These are phyloP conservation scores for Fusarium neocosmosporiellum DNA, from an alignment of 2,329 filamentous ascomycete genomes.

Conservation along the genomic window DNA sequence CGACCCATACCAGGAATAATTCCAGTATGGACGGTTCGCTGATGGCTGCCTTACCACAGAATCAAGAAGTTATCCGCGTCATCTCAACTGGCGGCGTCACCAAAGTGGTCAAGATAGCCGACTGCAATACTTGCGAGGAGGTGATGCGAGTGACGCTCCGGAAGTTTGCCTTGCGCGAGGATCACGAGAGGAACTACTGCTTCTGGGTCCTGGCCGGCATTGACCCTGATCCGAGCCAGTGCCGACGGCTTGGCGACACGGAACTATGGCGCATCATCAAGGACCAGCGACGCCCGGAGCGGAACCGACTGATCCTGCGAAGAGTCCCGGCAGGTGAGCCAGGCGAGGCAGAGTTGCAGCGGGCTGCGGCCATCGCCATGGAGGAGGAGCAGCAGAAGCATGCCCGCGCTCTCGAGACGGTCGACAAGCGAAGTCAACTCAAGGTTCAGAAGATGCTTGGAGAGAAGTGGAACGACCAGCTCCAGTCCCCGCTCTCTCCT, in stretches of 20 bases:
- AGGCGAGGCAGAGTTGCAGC: conserved; percentile 84
- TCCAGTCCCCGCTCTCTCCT: conserved; percentile 89
- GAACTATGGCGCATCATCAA: conserved; percentile 94
- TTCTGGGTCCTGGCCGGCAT: conserved; percentile 93
- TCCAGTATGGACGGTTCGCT: conserved; percentile 88
- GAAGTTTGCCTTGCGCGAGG: conserved; percentile 89
- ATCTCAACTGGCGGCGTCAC: conserved; percentile 93
- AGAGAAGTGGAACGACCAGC: conserved; percentile 82
- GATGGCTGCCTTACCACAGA: conserved; percentile 85
- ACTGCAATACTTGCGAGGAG: conserved; percentile 91
- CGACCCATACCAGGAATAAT: conserved; percentile 79
- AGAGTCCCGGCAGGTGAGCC: conserved; percentile 95
- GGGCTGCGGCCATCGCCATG: conserved; percentile 88
- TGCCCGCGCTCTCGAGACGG: conserved; percentile 68
- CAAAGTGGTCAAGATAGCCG: conserved; percentile 92
- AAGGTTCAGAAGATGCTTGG: conserved; percentile 93
- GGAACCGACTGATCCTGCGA: conserved; percentile 89
- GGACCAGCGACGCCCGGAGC: conserved; percentile 84
- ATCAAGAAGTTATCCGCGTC: conserved; percentile 90
- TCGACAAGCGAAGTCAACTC: conserved; percentile 81
- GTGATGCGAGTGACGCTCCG: conserved; percentile 89
- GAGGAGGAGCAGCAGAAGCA: conserved; percentile 86
- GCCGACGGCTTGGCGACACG: conserved; percentile 83
- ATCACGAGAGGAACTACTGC: conserved; percentile 94
- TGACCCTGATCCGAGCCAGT: conserved; percentile 84